Conservation (phyloP, 192 early-diverging fungal genomes). For the Dispira parvispora region DNA sequence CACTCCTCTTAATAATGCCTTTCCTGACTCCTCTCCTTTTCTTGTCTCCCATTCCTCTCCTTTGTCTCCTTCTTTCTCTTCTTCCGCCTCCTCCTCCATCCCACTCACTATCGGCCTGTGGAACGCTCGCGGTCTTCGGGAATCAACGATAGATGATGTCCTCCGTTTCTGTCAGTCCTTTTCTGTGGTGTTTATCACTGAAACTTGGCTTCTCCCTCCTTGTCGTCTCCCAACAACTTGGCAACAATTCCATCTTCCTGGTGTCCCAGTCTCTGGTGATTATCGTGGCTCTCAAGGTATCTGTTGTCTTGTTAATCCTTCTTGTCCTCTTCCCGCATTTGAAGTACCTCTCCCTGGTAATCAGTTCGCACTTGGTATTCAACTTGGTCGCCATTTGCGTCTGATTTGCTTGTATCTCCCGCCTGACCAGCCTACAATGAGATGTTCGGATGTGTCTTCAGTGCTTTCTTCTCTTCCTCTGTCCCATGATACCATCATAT, state of each 20-base stretch:
- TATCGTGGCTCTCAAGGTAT: constrained; percentile 8
- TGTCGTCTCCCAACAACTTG: constrained; percentile 10
- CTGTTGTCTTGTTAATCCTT: constrained; percentile 7
- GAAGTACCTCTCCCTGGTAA: constrained; percentile 4
- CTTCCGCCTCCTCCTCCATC: constrained; percentile 3
- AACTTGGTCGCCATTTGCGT: constrained; percentile 4
- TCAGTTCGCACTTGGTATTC: constrained; percentile 4
- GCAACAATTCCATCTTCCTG: constrained; percentile 12
- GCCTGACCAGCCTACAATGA: no score
- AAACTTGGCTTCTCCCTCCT: constrained; percentile 15
- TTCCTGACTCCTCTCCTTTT: constrained; percentile 4
- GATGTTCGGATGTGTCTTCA: no score
- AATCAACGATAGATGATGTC: constrained; percentile 8
- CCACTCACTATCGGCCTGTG: constrained; percentile 1
- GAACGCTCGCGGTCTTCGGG: not conserved
- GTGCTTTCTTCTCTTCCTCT: constrained; percentile 10
- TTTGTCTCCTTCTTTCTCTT: constrained; percentile 4
- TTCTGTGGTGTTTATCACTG: constrained; percentile 13
- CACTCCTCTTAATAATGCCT: constrained; percentile 3
- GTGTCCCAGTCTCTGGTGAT: not conserved
- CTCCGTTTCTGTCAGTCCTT: constrained; percentile 11
- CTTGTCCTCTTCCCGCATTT: constrained; percentile 9
- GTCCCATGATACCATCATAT: constrained; percentile 11
- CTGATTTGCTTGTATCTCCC: no score
- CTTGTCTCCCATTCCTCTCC: constrained; percentile 4